Evolutionary conservation across 805 yeast genomes (phyloP), one percentile per base, ranked within the genome.

Genomic region (Debaryomyces tyrocola): DNA sequence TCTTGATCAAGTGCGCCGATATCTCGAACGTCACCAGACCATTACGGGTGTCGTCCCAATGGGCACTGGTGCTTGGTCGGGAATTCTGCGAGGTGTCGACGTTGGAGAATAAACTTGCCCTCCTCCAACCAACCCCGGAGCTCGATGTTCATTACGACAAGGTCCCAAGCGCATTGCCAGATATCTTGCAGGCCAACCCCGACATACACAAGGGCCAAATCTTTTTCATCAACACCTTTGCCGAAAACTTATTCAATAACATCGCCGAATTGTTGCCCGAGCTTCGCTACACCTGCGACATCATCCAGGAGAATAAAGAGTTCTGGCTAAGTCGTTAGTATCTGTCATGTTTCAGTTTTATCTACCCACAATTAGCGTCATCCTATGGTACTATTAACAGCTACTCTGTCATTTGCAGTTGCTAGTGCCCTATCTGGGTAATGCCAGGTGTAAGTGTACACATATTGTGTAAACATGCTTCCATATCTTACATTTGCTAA

Each of bases 1-100:
- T 90, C 49, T 75, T 92, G 49, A 82, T 94, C 50, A 94, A 94
- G 70, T 90, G 96, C 65, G 97, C 98, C 2, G 99, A 94, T 68
- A 90, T 94, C 39, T 88, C 96, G 21, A 94, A 94, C 63, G 97
- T 91, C 18, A 82, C 96, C 8, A 73, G 98, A 49, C 90, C 91
- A 4, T 69, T 88, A 47, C 69, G 78, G 33, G 80, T 89, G 2
- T 84, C 92, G 18, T 79, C 88, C 1, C 84, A 85, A 67, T 91
- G 97, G 97, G 97, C 96, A 4, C 69, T 80, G 50, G 80, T 84
- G n/a, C 74, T 91, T 36, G 77, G 85, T 1, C 70, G 87, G 51
- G 97, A 91, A 65, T 88, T 90, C 55, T 76, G 74, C 38, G 91
- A 87, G 60, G 81, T 89, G 49, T 69, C 75, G 4, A 63, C 59